phyloP scores from a whole-genome alignment of 176 grass and related monocot species.

The Ananas comosus region DNA sequence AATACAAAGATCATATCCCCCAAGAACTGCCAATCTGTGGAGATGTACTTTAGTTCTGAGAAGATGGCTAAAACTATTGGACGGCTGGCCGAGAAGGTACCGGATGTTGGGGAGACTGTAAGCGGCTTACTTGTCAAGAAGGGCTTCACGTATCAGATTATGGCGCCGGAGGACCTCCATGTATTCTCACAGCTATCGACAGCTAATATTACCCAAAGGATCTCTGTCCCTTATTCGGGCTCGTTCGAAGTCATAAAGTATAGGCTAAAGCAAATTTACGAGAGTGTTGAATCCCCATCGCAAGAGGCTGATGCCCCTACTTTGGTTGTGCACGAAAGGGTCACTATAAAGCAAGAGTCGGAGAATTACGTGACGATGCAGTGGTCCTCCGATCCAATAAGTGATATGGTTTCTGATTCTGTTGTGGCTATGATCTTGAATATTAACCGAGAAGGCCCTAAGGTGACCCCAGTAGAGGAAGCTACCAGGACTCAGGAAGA shows the following conservation, averaged over 20 bases:
- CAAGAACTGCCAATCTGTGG: slow-evolving; percentile 84
- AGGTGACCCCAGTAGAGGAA: slow-evolving; percentile 48
- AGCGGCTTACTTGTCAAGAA: slow-evolving; percentile 87
- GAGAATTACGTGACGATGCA: slow-evolving; percentile 76
- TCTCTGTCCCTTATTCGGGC: slow-evolving; percentile 71
- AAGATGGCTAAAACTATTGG: slow-evolving; percentile 96
- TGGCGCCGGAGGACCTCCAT: slow-evolving; percentile 88
- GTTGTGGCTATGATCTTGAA: slow-evolving; percentile 84
- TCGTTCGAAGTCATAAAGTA: slow-evolving; percentile 76
- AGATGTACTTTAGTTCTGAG: slow-evolving; percentile 84
- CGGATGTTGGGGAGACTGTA: slow-evolving; percentile 45
- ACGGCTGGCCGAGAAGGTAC: slow-evolving; percentile 65
- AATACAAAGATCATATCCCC: slow-evolving; percentile 70
- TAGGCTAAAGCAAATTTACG: slow-evolving; percentile 87
- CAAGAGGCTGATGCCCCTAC: slow-evolving; percentile 63
- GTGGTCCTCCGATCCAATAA: slow-evolving; percentile 79
- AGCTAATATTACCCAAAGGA: slow-evolving; percentile 70
- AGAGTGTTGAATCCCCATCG: slow-evolving; percentile 48
- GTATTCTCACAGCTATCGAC: slow-evolving; percentile 80
- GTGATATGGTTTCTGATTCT: slow-evolving; percentile 96
- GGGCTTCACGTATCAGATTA: slow-evolving; percentile 89
- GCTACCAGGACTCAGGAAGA: slow-evolving; percentile 49
- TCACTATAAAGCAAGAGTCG: slow-evolving; percentile 56
- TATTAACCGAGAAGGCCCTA: slow-evolving; percentile 65
- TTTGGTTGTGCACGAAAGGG: slow-evolving; percentile 55